A percentile compares a stretch with the other conserved stretches of the same genome.
phyloP scores from a whole-genome alignment of 139 green algal genomes.

The Picochlorum sp. region DNA sequence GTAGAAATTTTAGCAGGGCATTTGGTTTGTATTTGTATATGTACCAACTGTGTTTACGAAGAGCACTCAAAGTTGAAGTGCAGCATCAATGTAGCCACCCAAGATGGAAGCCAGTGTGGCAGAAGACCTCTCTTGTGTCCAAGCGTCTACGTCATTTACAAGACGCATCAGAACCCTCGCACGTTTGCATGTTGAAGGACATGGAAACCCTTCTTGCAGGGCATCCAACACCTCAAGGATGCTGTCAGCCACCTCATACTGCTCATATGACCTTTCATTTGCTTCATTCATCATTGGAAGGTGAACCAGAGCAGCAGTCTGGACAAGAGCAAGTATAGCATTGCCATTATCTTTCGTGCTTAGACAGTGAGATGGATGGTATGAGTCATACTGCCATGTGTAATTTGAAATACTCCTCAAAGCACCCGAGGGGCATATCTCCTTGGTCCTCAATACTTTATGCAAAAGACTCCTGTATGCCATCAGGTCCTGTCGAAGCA shows the following conservation, averaged over 20 bases:
- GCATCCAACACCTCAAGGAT: conserved; percentile 20
- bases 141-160: neutral
- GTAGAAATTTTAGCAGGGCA: too few species aligned
- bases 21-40: too few species aligned
- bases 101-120: neutral
- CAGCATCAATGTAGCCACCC: conserved; percentile 10
- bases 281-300: conserved; percentile 4
- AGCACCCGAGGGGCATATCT: conserved; percentile 9
- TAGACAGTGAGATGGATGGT: conserved; percentile 13
- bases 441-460: conserved; percentile 5
- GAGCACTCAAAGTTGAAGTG: neutral
- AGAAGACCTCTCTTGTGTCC: neutral
- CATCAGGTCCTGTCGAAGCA: conserved; percentile 19
- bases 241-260: conserved; percentile 19
- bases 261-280: conserved; percentile 1
- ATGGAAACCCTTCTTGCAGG: conserved; percentile 19
- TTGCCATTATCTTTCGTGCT: conserved; percentile 11
- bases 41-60: too few species aligned
- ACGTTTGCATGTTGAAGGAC: neutral
- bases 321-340: conserved; percentile 16
- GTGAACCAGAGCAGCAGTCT: conserved; percentile 19
- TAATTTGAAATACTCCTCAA: conserved; percentile 19
- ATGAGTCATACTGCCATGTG: conserved; percentile 19
- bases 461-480: conserved; percentile 15
- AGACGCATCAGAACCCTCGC: neutral